A percentile compares a stretch with the other conserved stretches of the same genome.
phyloP scores from a whole-genome alignment of 352 stramenopile species.

The Phytophthora sp. region DNA sequence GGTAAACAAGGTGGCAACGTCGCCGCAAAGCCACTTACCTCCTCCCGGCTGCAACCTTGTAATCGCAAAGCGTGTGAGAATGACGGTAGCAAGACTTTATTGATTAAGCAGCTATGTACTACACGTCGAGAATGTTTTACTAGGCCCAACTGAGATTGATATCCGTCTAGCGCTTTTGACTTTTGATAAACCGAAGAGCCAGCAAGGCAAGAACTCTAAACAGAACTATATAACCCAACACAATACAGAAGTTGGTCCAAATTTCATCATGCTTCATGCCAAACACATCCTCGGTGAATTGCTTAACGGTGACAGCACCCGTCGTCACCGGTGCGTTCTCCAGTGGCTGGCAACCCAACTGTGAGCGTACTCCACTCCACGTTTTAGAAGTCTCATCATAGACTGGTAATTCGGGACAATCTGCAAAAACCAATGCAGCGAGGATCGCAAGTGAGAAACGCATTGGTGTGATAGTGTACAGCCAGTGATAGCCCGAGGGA shows the following conservation, averaged over 20 bases:
- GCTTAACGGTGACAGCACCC: slow-evolving; percentile 46
- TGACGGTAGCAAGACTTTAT: too few relatives aligned
- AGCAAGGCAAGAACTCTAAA: slow-evolving; percentile 52
- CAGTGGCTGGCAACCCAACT: slow-evolving; percentile 47
- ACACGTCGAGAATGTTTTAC: too few relatives aligned
- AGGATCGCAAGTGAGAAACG: slow-evolving; percentile 38
- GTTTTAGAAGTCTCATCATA: slow-evolving; percentile 21
- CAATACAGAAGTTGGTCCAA: slow-evolving; percentile 41
- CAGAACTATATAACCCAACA: slow-evolving; percentile 49
- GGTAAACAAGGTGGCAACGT: too few relatives aligned
- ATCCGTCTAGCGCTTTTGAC: slow-evolving; percentile 37
- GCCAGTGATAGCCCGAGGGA: slow-evolving; percentile 37
- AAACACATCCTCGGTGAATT: slow-evolving; percentile 52
- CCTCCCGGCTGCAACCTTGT: too few relatives aligned
- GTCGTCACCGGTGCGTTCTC: slow-evolving; percentile 34
- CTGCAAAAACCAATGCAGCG: slow-evolving; percentile 32
- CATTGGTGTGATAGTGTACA: slow-evolving; percentile 47
- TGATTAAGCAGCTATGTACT: too few relatives aligned
- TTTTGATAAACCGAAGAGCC: slow-evolving; percentile 54
- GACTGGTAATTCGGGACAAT: slow-evolving; percentile 32
- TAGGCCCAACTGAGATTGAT: neutral
- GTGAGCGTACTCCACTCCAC: slow-evolving; percentile 22
- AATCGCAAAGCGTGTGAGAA: too few relatives aligned
- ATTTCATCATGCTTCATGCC: slow-evolving; percentile 60
- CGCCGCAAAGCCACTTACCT: too few relatives aligned